Evolutionary conservation across 495 filamentous ascomycete genomes (phyloP), one percentile per base, ranked within the genome.

Genomic region (Opeltia flavorubescens): DNA sequence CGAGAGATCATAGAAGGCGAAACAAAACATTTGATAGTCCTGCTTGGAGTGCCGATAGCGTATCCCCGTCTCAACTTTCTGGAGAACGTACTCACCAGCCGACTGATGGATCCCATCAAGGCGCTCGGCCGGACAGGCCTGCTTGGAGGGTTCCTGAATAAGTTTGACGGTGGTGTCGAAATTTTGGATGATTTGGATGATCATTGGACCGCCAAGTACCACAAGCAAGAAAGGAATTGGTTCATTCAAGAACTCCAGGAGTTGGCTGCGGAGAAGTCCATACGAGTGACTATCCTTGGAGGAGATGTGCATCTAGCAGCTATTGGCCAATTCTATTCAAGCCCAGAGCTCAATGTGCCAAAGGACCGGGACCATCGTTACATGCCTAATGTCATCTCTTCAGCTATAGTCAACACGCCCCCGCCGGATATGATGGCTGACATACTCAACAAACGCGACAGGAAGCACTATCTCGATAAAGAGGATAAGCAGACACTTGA

Each of bases 121-220:
- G 85, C 85, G 4, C 67, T 96, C 5, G 84, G 86, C 26, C 85
- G 87, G 49, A 69, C 79, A 39, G 88, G 89, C 5, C 63, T 93
- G 57, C 71, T 96, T 35, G 84, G 86, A 25, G 74, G 78, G 5
- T 72, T 95, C 40, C 66, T 94, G 15, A 95, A 94, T 62, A 83
- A 78, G 46, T 86, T 93, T 56, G 89, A 95, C 56, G 89, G 86
- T 44, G 88, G 86, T 35, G 84, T 94, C 5, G 93, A 95, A 62
- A 84, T 98, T 13, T 71, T 94, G 24, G 91, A 96, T 63, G 86
- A 93, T 58, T 68, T 93, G 8, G 83, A 88, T 53, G 91, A 98
- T 61, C 89, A 96, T 58, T 98, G 91, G 91, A 94, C 91, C 2
- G 89, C 91, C 18, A 93, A 85, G 55, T 81, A 87, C 56, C 86